Conservation (phyloP, 78 protist species). For the Polysphondylium violaceum region DNA sequence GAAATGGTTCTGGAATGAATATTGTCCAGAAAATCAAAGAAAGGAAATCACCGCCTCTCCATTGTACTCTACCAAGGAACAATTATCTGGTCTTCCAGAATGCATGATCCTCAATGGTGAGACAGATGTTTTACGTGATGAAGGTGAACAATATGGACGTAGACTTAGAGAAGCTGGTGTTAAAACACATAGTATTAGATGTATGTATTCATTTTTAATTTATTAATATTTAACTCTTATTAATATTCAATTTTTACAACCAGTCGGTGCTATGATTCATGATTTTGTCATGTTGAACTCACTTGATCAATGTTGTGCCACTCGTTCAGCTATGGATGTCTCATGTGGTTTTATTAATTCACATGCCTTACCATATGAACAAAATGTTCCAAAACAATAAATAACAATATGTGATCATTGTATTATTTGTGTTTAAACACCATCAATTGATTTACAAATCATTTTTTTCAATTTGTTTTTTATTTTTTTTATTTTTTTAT, state of each 20-base stretch:
- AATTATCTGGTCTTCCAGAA: constrained; percentile 15
- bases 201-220: too few relatives aligned
- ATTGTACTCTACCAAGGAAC: not conserved
- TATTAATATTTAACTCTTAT: too few relatives aligned
- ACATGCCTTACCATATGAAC: too few relatives aligned
- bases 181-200: not conserved
- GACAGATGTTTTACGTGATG: constrained; percentile 32
- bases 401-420: too few relatives aligned
- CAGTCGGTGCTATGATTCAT: constrained; percentile 31
- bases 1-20: constrained; percentile 34
- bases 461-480: not conserved
- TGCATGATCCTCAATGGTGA: constrained; percentile 26
- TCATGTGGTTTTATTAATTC: constrained; percentile 16
- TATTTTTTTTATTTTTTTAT: not conserved
- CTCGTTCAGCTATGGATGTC: constrained; percentile 23
- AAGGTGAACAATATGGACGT: not conserved
- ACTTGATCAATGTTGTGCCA: constrained; percentile 5
- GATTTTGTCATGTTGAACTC: constrained; percentile 10
- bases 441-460: not conserved
- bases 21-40: not conserved
- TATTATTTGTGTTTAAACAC: too few relatives aligned
- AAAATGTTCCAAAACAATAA: too few relatives aligned
- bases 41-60: not conserved
- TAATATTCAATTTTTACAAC: not conserved
- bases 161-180: not conserved